phyloP scores from a whole-genome alignment of 331 rosid genomes.

The Spiraea crenata region DNA sequence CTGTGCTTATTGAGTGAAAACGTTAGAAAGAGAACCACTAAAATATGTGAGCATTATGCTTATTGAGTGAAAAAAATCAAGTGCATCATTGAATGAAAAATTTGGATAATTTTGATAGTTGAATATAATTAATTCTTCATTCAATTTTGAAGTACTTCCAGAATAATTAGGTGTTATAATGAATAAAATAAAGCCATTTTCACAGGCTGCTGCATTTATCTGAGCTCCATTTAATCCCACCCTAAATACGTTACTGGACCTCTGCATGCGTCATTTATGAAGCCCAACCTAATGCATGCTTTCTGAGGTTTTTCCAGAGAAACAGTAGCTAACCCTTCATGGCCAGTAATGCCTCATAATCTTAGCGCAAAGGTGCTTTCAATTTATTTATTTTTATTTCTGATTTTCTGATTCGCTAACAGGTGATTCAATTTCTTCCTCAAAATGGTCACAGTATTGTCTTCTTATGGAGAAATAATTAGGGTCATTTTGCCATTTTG shows the following conservation, averaged over 20 bases:
- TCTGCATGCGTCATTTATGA: constrained; percentile 31
- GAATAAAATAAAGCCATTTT: not conserved
- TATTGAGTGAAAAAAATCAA: not conserved
- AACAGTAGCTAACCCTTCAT: constrained; percentile 19
- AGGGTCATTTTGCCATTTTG: constrained; percentile 27
- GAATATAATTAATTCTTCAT: constrained; percentile 4
- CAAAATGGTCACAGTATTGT: constrained; percentile 29
- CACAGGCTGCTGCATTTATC: constrained; percentile 6
- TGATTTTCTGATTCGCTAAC: constrained; percentile 12
- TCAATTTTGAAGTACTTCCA: not conserved
- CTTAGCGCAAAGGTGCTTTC: constrained; percentile 18
- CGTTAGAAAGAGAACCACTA: not conserved
- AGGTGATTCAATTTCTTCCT: constrained; percentile 16
- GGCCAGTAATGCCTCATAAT: constrained; percentile 28
- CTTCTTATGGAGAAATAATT: constrained; percentile 20
- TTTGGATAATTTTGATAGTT: not conserved
- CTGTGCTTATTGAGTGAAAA: too few relatives aligned
- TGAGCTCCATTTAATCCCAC: not conserved
- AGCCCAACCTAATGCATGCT: not conserved
- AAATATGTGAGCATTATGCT: not conserved
- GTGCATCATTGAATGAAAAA: not conserved
- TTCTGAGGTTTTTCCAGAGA: constrained; percentile 26
- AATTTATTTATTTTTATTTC: not conserved
- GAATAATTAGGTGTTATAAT: not conserved
- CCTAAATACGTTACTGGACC: constrained; percentile 1